These are phyloP conservation scores for Syzygium aromaticum DNA, from an alignment of 345 rosid species.

Conservation along the genomic window DNA sequence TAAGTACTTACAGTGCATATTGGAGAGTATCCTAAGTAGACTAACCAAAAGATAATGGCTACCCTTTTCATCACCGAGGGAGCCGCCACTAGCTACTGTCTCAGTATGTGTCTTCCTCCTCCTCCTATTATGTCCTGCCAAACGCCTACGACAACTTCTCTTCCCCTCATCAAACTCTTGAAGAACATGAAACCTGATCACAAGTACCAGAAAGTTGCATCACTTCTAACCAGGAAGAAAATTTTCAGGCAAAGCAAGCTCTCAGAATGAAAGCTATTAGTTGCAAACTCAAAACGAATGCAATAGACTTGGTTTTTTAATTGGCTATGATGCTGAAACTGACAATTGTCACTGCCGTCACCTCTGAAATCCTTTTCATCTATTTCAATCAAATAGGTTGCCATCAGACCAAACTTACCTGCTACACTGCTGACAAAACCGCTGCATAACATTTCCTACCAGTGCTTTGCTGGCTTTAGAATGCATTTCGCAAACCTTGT, in stretches of 20 bases:
- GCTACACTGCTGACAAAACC: slow-evolving; percentile 82
- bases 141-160: slow-evolving; percentile 72
- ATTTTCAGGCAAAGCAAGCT: background rate
- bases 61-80: slow-evolving; percentile 36
- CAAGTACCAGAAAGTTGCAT: slow-evolving; percentile 20
- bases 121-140: slow-evolving; percentile 72
- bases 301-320: background rate
- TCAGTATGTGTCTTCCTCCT: slow-evolving; percentile 66
- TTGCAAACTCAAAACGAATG: background rate
- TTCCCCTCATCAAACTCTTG: slow-evolving; percentile 82
- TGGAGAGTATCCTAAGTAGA: slow-evolving; percentile 50
- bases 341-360: background rate
- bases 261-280: background rate
- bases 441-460: slow-evolving; percentile 57
- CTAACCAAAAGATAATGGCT: slow-evolving; percentile 42
- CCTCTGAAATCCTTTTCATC: background rate
- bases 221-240: background rate
- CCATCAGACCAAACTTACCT: slow-evolving; percentile 27
- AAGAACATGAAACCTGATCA: slow-evolving; percentile 73
- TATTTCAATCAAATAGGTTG: background rate
- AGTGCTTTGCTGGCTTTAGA: slow-evolving; percentile 56
- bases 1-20: slow-evolving; percentile 47
- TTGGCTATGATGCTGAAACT: background rate
- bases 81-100: slow-evolving; percentile 13
- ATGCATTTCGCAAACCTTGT: slow-evolving; percentile 68